Percentiles rank a stretch among this genome's conserved stretches.
Evolutionary conservation across 345 rosid genomes (phyloP).

Genomic region (Draba incana): DNA sequence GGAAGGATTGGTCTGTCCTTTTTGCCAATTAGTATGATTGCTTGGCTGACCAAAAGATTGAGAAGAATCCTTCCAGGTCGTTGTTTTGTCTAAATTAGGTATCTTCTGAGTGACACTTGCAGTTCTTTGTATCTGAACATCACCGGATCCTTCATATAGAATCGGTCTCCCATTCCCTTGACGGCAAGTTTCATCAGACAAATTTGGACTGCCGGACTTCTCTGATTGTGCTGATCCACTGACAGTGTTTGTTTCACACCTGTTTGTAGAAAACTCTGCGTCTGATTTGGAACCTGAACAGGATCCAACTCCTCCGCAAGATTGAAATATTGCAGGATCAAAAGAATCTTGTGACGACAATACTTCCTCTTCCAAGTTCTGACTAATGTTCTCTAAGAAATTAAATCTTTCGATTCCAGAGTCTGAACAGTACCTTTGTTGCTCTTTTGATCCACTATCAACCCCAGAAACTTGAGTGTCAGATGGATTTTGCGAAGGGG

Average conservation of each 20-base stretch:
- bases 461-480: constrained; percentile 48
- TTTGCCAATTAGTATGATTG: constrained; percentile 36
- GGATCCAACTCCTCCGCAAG: constrained; percentile 53
- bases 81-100: constrained; percentile 37
- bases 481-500: constrained; percentile 44
- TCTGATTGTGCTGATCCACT: constrained; percentile 41
- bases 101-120: constrained; percentile 41
- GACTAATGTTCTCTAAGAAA: constrained; percentile 47
- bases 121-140: constrained; percentile 41
- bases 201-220: constrained; percentile 42
- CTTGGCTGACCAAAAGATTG: constrained; percentile 46
- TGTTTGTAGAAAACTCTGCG: constrained; percentile 54
- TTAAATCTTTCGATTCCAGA: constrained; percentile 49
- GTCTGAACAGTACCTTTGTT: constrained; percentile 41
- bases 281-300: constrained; percentile 67
- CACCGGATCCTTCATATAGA: constrained; percentile 37
- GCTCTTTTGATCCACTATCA: constrained; percentile 45
- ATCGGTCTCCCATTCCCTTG: constrained; percentile 42
- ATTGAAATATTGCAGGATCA: constrained; percentile 53
- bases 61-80: constrained; percentile 40
- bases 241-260: constrained; percentile 46
- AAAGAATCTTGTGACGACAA: constrained; percentile 76
- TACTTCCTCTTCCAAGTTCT: constrained; percentile 65
- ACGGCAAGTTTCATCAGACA: constrained; percentile 48
- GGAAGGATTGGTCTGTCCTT: constrained; percentile 35